Evolutionary conservation across 2,329 filamentous ascomycete species (phyloP), one percentile per base, ranked within the genome.

Genomic region (Botrytis byssoidea): DNA sequence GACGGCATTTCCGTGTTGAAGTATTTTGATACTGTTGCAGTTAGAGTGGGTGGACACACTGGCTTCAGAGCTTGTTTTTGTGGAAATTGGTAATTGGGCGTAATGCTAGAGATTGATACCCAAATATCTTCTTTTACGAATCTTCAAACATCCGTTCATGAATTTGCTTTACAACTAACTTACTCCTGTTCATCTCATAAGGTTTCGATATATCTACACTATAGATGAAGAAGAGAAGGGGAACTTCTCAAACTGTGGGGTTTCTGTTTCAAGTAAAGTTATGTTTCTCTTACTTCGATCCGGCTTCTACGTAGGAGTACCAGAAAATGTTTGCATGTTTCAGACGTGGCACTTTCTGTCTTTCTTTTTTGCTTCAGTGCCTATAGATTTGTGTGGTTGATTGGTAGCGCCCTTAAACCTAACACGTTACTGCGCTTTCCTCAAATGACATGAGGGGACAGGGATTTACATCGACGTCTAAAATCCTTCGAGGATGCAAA

Each of bases 401-500:
- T 48, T 66, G 32, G 44, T 51, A 67, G 64, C 64, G 64, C 64
- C 32, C 44, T 51, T 37, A 44, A 35, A n/a, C 22, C 64, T 4
- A 67, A 67, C 44, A 51, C 44, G 32, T 67, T 67, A 51, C 63
- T 48, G 16, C 59, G 9, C 25, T 29, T 44, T 51, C 29, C 64
- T 37, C 42, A 51, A 67, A 67, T 51, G 32, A 18, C 32, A 37
- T 67, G 64, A 22, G n/a, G 22, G 35, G 44, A 51, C 64, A 48
- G 32, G 64, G 44, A 51, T 67, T 18, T 18, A 51, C n/a, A n/a
- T 67, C 64, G 32, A 67, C 22, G 44, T 67, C 64, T 51, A n/a
- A n/a, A 57, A 51, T 67, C 64, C 64, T 67, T 51, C 44, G 44
- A 67, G 64, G 64, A 51, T 51, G 44, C 22, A 37, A 65, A 40